Evolutionary conservation across 345 rosid species (phyloP), one percentile per base, ranked within the genome.

Genomic region (Chamaenerion angustifolium): DNA sequence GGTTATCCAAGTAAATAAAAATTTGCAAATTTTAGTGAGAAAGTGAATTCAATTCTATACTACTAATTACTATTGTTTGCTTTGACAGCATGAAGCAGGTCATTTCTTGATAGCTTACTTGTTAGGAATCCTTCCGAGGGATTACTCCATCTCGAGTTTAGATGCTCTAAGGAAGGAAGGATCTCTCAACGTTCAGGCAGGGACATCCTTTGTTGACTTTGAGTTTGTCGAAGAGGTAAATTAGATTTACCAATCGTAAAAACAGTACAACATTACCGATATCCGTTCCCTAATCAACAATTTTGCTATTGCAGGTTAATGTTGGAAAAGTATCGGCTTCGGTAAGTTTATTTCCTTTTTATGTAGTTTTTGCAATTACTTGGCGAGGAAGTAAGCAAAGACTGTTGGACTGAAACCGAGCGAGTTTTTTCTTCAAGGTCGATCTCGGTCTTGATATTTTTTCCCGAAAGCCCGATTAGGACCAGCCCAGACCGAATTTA

Each of bases 1-100:
- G 62, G 92, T 90, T 68, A 64, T 83, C 66, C 95, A 86, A 62
- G 98, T 46, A 17, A 16, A 14, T 16, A 44, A 7, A 44, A 44
- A n/a, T n/a, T n/a, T 44, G 8, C 47, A 7, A 13, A 17, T 46
- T n/a, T n/a, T 19, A 3, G 6, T 11, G 21, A 48, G 13, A 13
- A 48, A n/a, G 12, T 23, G 14, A 6, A 31, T 27, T 16, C 7
- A 14, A 4, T 9, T 23, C 21, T 1, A n/a, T n/a, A n/a, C 10
- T 23, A 43, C 37, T 46, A 25, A 31, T 52, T 53, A 42, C 48
- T 55, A 48, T n/a, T 60, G 3, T 12, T 42, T 35, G 48, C 42
- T 11, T 56, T 27, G 56, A 70, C 72, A 90, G 95, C 98, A 86
- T 48, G 98, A 90, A 76, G 97, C 97, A 44, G 94, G 97, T n/a